Conservation (phyloP, 2,329 filamentous ascomycete species). For the Hypoxylon sp. region DNA sequence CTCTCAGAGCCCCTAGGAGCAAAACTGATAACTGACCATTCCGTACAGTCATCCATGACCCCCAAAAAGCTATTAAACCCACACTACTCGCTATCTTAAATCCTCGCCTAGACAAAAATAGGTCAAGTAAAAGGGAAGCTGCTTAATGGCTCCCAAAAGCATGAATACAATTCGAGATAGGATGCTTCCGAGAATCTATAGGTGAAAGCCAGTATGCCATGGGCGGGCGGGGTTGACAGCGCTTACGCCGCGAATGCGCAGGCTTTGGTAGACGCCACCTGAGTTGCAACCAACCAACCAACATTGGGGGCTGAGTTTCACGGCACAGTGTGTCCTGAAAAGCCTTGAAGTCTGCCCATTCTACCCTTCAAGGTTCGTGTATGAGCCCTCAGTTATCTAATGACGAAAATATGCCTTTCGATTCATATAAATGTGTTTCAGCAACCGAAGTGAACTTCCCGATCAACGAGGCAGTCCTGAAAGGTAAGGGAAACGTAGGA, state of each 20-base stretch:
- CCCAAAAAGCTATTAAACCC: background rate
- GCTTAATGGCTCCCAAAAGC: background rate
- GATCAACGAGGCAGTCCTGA: slow-evolving; percentile 2
- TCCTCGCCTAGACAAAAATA: background rate
- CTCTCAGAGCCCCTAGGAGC: background rate
- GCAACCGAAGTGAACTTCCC: slow-evolving; percentile 12
- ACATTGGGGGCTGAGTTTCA: background rate
- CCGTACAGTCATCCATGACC: background rate
- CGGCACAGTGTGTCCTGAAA: background rate
- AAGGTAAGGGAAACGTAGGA: background rate
- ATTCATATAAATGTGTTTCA: slow-evolving; percentile 1
- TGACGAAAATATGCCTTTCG: slow-evolving; percentile 6
- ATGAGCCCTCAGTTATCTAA: background rate
- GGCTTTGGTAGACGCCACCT: background rate
- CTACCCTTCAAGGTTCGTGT: background rate
- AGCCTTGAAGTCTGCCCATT: background rate
- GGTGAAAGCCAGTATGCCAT: too few relatives aligned
- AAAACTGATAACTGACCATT: slow-evolving; percentile 5
- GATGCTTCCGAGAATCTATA: too few relatives aligned
- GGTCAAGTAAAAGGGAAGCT: background rate
- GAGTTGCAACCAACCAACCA: background rate
- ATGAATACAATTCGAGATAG: background rate
- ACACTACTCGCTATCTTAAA: background rate
- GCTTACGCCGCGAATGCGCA: background rate
- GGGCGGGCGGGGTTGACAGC: background rate